Evolutionary conservation across 2,329 filamentous ascomycete species (phyloP).

Genomic region (Polychaeton citri): DNA sequence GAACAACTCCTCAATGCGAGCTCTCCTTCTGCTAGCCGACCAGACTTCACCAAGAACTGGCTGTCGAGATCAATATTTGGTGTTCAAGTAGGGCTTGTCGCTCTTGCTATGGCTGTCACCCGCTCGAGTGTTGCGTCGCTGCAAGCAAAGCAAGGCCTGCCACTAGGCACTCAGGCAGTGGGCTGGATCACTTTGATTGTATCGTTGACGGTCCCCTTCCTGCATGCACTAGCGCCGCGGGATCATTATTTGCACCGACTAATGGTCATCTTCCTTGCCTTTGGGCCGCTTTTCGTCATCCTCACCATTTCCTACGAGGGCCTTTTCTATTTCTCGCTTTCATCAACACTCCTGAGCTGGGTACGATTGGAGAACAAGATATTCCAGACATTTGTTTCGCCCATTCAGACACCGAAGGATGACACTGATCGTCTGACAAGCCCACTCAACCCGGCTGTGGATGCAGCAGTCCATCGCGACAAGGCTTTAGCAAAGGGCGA

Average conservation of each 20-base stretch:
- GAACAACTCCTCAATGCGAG: slow-evolving; percentile 37
- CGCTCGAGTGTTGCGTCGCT: slow-evolving; percentile 73
- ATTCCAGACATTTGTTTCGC: slow-evolving; percentile 7
- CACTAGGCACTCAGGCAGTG: slow-evolving; percentile 73
- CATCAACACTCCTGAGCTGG: slow-evolving; percentile 70
- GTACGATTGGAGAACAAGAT: slow-evolving; percentile 79
- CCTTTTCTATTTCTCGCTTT: slow-evolving; percentile 87
- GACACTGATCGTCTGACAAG: slow-evolving; percentile 10
- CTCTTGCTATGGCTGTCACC: slow-evolving; percentile 75
- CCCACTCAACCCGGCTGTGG: slow-evolving; percentile 21
- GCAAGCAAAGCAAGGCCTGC: slow-evolving; percentile 72
- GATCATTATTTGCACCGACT: slow-evolving; percentile 83
- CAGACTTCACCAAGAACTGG: slow-evolving; percentile 19
- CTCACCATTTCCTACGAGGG: slow-evolving; percentile 96
- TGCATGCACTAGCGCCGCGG: slow-evolving; percentile 69
- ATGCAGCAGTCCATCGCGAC: slow-evolving; percentile 21
- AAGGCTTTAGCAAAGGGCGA: slow-evolving; percentile 19
- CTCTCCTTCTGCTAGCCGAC: slow-evolving; percentile 14
- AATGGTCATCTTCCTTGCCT: slow-evolving; percentile 79
- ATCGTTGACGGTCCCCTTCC: slow-evolving; percentile 66
- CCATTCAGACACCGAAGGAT: slow-evolving; percentile 13
- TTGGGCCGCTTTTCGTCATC: slow-evolving; percentile 87
- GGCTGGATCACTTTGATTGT: slow-evolving; percentile 66
- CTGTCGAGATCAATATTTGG: slow-evolving; percentile 51
- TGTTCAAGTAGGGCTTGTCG: slow-evolving; percentile 62